These are phyloP conservation scores for Urtica urens DNA, from an alignment of 306 rosid genomes.

Conservation along the genomic window DNA sequence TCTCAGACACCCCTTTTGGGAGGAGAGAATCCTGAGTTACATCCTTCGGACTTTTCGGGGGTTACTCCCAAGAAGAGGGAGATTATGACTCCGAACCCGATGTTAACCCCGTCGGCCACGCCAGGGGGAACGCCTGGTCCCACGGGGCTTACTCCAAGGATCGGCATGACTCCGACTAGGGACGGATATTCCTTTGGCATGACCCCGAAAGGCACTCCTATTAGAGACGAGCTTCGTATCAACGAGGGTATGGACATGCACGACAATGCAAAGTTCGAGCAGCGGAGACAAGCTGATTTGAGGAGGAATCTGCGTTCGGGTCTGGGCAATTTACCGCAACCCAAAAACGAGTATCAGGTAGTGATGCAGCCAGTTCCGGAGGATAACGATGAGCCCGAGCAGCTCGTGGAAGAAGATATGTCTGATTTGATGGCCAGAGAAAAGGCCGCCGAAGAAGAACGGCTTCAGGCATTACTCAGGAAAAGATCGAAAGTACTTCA, in stretches of 20 bases:
- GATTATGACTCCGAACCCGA: constrained; percentile 69
- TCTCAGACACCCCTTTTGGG: constrained; percentile 93
- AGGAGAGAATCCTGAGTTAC: constrained; percentile 89
- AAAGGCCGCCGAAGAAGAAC: constrained; percentile 81
- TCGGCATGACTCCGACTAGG: constrained; percentile 78
- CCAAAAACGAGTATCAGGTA: constrained; percentile 82
- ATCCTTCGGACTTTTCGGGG: constrained; percentile 93
- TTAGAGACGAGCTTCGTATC: constrained; percentile 79
- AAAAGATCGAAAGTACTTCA: constrained; percentile 91
- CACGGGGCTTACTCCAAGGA: constrained; percentile 57
- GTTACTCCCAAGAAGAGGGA: constrained; percentile 86
- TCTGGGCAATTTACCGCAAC: constrained; percentile 59
- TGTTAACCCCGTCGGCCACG: constrained; percentile 84
- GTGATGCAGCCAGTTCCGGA: constrained; percentile 73
- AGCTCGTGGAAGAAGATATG: constrained; percentile 86
- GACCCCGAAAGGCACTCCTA: constrained; percentile 86
- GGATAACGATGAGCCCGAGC: constrained; percentile 70
- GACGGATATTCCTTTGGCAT: constrained; percentile 66
- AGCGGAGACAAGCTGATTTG: constrained; percentile 60
- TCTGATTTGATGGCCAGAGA: constrained; percentile 88
- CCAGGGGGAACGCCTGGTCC: constrained; percentile 50
- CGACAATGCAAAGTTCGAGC: constrained; percentile 61
- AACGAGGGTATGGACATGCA: constrained; percentile 68
- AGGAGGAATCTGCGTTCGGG: constrained; percentile 65
- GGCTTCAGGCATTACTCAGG: constrained; percentile 71